These are phyloP conservation scores for Lactarius quietus DNA, from an alignment of 768 basidiomycete species.

Conservation along the genomic window DNA sequence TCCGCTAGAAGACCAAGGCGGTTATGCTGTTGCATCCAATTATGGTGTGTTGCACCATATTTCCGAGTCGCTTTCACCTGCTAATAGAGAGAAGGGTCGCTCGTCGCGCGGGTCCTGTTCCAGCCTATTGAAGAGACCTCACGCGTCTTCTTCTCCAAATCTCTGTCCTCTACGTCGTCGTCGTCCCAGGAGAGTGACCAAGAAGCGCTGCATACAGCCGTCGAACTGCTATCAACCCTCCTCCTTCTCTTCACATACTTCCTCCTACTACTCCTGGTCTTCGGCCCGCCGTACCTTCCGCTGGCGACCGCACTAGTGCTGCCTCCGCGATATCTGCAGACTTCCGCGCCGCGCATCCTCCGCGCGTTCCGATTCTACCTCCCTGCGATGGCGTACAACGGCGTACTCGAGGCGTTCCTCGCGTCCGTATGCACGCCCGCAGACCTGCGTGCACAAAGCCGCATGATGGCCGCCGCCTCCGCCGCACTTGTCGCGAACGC, in stretches of 20 bases:
- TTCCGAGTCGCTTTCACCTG: neutral
- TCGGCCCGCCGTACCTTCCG: constrained; percentile 73
- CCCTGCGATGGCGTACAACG: constrained; percentile 87
- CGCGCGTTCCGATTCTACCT: constrained; percentile 83
- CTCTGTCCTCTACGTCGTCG: constrained; percentile 28
- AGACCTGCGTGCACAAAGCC: constrained; percentile 68
- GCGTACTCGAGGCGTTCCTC: constrained; percentile 87
- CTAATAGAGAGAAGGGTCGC: constrained; percentile 57
- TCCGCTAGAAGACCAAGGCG: constrained; percentile 83
- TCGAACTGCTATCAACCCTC: constrained; percentile 42
- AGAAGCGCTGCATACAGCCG: constrained; percentile 36
- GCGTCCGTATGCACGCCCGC: constrained; percentile 66
- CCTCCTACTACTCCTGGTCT: constrained; percentile 65
- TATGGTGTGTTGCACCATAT: constrained; percentile 58
- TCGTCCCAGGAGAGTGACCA: constrained; percentile 3
- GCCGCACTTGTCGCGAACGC: constrained; percentile 58
- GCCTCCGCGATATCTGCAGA: constrained; percentile 62
- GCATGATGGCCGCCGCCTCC: constrained; percentile 83
- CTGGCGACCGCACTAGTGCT: constrained; percentile 67
- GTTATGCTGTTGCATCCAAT: constrained; percentile 93
- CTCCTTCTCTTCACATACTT: constrained; percentile 68
- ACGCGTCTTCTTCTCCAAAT: constrained; percentile 83
- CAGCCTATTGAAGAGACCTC: constrained; percentile 95
- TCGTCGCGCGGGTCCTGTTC: constrained; percentile 88
- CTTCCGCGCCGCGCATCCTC: constrained; percentile 79